These are phyloP conservation scores for Jamesozyma piceae DNA, from an alignment of 805 yeast species.

Conservation along the genomic window DNA sequence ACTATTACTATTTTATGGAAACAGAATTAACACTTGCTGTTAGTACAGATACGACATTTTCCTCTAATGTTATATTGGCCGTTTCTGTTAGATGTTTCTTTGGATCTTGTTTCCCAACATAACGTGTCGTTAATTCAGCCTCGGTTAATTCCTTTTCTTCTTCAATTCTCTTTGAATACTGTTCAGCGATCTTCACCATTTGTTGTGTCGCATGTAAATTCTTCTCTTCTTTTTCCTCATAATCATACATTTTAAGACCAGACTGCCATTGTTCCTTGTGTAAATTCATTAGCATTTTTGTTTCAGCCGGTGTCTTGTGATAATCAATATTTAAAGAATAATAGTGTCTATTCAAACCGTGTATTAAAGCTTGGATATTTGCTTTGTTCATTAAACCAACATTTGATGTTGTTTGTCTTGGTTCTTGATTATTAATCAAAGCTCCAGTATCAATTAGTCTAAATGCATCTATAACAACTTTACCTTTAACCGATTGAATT, in stretches of 20 bases:
- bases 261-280: constrained; percentile 96
- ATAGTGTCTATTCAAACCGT: constrained; percentile 93
- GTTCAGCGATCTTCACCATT: constrained; percentile 84
- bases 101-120: constrained; percentile 97
- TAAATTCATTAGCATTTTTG: constrained; percentile 84
- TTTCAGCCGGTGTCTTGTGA: constrained; percentile 84
- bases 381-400: constrained; percentile 94
- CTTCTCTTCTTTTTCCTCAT: constrained; percentile 63
- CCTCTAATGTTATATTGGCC: constrained; percentile 78
- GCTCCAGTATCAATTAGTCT: constrained; percentile 83
- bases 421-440: constrained; percentile 92
- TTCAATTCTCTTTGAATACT: constrained; percentile 77
- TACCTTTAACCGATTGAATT: constrained; percentile 96
- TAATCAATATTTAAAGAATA: constrained; percentile 93
- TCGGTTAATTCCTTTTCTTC: constrained; percentile 86
- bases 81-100: constrained; percentile 91
- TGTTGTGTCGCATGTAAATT: constrained; percentile 64
- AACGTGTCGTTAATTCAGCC: constrained; percentile 87
- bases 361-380: constrained; percentile 90
- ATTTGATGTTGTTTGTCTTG: constrained; percentile 94
- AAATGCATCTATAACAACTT: constrained; percentile 97
- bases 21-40: constrained; percentile 85
- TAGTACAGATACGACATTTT: constrained; percentile 76
- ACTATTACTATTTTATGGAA: constrained; percentile 55
- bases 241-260: constrained; percentile 73